These are phyloP conservation scores for Nasturtium officinale DNA, from an alignment of 345 rosid genomes.

Conservation along the genomic window DNA sequence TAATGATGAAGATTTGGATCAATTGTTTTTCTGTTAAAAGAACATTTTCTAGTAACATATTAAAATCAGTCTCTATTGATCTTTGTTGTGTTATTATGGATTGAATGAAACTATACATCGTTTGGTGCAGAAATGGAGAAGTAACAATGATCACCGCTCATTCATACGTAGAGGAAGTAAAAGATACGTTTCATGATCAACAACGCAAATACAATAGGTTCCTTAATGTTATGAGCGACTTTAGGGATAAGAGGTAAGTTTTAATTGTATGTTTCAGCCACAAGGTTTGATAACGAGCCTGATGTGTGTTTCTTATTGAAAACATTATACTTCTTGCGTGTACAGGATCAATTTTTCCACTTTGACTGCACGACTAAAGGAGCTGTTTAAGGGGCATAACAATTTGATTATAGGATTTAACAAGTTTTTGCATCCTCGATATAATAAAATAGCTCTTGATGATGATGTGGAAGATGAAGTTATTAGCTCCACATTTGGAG, in stretches of 20 bases:
- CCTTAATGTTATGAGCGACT: no score
- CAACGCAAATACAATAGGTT: no score
- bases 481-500: slow-evolving; percentile 45
- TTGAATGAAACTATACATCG: no score
- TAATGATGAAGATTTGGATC: no score
- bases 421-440: slow-evolving; percentile 81
- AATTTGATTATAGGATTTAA: slow-evolving; percentile 78
- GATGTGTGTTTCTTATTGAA: not conserved
- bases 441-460: slow-evolving; percentile 66
- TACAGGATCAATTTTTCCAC: slow-evolving; percentile 78
- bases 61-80: no score
- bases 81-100: no score
- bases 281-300: not conserved
- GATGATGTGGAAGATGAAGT: slow-evolving; percentile 55
- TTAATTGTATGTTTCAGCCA: not conserved
- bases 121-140: no score
- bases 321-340: slow-evolving; percentile 24
- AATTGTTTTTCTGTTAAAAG: no score
- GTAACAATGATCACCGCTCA: no score
- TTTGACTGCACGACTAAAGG: slow-evolving; percentile 83
- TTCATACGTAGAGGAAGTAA: no score
- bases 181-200: no score
- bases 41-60: no score
- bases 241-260: slow-evolving; percentile 63
- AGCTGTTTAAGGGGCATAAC: slow-evolving; percentile 83